Conservation (phyloP, 768 basidiomycete species). For the Crassisporium funariophilum region DNA sequence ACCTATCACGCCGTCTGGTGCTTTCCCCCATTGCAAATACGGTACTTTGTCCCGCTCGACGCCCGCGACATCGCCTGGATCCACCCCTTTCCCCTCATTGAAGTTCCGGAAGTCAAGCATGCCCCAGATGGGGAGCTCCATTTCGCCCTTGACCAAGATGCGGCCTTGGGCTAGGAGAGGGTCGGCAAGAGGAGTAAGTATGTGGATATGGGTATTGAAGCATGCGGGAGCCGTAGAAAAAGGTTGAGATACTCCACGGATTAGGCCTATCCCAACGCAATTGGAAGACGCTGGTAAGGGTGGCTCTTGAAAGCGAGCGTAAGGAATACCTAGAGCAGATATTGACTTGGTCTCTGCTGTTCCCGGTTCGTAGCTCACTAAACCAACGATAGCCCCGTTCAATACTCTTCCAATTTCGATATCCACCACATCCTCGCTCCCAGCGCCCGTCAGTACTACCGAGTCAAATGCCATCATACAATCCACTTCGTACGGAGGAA, state of each 20-base stretch:
- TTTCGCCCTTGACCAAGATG: constrained; percentile 80
- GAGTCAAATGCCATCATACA: constrained; percentile 56
- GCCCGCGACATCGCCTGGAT: constrained; percentile 39
- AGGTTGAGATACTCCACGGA: constrained; percentile 52
- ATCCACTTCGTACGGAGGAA: constrained; percentile 73
- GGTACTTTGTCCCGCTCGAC: constrained; percentile 62
- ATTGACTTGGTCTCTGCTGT: constrained; percentile 30
- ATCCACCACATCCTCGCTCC: constrained; percentile 75
- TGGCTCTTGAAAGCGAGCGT: constrained; percentile 52
- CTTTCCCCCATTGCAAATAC: constrained; percentile 79
- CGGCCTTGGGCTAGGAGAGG: constrained; percentile 41
- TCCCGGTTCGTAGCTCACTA: constrained; percentile 57
- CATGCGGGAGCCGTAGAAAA: neutral
- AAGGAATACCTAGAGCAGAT: constrained; percentile 42
- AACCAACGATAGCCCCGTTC: constrained; percentile 79
- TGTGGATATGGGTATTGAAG: constrained; percentile 51
- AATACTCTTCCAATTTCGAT: constrained; percentile 72
- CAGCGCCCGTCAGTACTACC: constrained; percentile 71
- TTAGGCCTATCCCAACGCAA: constrained; percentile 77
- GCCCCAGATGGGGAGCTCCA: constrained; percentile 86
- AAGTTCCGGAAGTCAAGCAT: constrained; percentile 70
- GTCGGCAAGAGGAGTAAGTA: constrained; percentile 78
- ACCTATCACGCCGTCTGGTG: constrained; percentile 60
- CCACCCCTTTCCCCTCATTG: constrained; percentile 17
- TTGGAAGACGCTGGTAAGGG: constrained; percentile 63